These are phyloP conservation scores for Cyclotella cryptica DNA, from an alignment of 108 stramenopile genomes.

Conservation along the genomic window DNA sequence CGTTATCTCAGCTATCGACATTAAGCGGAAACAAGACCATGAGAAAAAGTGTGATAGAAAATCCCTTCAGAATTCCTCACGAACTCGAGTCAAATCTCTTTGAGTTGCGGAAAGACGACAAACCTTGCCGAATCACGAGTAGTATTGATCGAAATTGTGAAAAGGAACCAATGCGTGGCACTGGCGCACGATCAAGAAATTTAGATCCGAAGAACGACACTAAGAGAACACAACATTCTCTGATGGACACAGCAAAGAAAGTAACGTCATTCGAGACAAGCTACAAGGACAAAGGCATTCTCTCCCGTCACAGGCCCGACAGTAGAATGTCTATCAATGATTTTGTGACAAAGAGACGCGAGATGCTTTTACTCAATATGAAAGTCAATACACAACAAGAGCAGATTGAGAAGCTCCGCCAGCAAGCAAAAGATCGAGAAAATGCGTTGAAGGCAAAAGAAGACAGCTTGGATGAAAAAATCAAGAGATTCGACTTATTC, in stretches of 20 bases:
- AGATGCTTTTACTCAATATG: conserved; percentile 35
- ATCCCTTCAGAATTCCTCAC: conserved; percentile 5
- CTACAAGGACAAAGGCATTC: conserved; percentile 7
- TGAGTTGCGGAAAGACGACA: neutral
- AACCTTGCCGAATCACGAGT: neutral
- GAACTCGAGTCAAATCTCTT: neutral
- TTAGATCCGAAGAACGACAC: neutral
- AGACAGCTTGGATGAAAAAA: conserved; percentile 5
- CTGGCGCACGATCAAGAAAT: neutral
- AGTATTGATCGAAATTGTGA: neutral
- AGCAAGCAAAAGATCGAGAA: conserved; percentile 4
- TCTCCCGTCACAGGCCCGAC: conserved; percentile 1
- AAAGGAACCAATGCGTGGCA: neutral
- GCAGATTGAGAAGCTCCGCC: conserved; percentile 18
- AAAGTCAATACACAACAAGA: conserved; percentile 24
- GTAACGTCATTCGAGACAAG: neutral
- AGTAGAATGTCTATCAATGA: conserved; percentile 15
- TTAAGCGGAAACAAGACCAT: neutral
- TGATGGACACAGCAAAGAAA: neutral
- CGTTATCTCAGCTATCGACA: too few relatives aligned
- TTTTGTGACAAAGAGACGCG: conserved; percentile 21
- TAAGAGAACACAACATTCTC: neutral
- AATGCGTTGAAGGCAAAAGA: conserved; percentile 23
- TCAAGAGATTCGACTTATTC: conserved; percentile 16
- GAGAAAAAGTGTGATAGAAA: neutral